These are phyloP conservation scores for Torulaspora microellipsoides DNA, from an alignment of 805 yeast genomes.

Conservation along the genomic window DNA sequence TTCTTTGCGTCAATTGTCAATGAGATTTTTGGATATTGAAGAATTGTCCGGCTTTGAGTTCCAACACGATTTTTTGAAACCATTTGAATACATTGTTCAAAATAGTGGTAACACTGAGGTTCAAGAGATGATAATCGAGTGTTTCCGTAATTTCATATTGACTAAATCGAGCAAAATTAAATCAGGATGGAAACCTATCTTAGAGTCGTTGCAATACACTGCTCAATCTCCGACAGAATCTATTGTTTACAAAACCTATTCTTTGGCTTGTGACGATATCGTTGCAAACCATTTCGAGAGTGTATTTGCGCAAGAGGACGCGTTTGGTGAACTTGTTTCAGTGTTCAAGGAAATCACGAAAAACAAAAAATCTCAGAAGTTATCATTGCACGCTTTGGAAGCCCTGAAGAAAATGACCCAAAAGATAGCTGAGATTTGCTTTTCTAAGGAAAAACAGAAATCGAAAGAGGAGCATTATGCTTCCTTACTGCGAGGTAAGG, in stretches of 20 bases:
- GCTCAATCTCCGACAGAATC: constrained; percentile 53
- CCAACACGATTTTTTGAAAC: constrained; percentile 88
- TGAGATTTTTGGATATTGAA: constrained; percentile 88
- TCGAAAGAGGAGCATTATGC: constrained; percentile 21
- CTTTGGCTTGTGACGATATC: constrained; percentile 53
- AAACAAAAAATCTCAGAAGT: constrained; percentile 75
- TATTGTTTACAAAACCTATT: constrained; percentile 60
- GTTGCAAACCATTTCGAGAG: constrained; percentile 56
- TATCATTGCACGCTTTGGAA: constrained; percentile 76
- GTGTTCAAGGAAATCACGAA: constrained; percentile 80
- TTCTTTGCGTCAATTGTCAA: constrained; percentile 85
- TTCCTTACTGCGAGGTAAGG: constrained; percentile 34
- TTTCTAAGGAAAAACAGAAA: constrained; percentile 23
- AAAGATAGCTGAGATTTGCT: constrained; percentile 48
- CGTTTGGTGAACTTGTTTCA: constrained; percentile 54
- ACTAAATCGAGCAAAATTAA: constrained; percentile 69
- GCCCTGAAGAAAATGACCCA: constrained; percentile 59
- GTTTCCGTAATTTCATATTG: constrained; percentile 78
- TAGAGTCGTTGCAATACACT: constrained; percentile 71
- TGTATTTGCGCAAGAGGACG: constrained; percentile 65
- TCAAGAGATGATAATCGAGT: constrained; percentile 84
- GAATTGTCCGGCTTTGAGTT: constrained; percentile 94
- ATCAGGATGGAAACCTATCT: constrained; percentile 93
- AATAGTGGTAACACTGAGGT: constrained; percentile 66
- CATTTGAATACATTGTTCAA: constrained; percentile 74